phyloP scores from a whole-genome alignment of 129 eudicot species.

The Ambrosia artemisiifolia region DNA sequence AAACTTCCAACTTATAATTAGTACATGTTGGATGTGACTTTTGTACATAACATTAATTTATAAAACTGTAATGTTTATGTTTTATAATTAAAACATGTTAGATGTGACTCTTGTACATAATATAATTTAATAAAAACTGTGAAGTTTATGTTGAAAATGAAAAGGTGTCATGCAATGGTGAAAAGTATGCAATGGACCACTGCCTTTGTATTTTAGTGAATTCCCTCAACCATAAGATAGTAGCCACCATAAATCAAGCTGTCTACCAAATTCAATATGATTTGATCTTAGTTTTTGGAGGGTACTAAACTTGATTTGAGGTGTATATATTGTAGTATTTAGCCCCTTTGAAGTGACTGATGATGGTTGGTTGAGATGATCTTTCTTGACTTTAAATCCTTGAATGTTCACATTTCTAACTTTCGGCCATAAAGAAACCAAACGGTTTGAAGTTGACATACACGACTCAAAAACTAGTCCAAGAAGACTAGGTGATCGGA shows the following conservation, averaged over 20 bases:
- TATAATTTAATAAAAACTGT: not conserved
- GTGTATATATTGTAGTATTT: conserved; percentile 4
- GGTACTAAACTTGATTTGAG: not conserved
- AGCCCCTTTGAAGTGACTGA: conserved; percentile 3
- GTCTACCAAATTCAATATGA: conserved; percentile 14
- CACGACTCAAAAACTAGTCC: not conserved
- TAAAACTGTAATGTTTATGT: conserved; percentile 13
- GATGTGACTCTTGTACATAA: conserved; percentile 1
- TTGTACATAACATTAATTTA: not conserved
- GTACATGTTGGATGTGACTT: not conserved
- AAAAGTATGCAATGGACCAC: conserved; percentile 1
- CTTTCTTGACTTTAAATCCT: conserved; percentile 3
- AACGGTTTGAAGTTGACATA: conserved; percentile 2
- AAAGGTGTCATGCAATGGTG: conserved; percentile 2
- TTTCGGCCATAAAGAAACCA: not conserved
- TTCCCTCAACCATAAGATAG: not conserved
- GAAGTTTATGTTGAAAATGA: conserved; percentile 12
- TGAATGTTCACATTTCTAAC: conserved; percentile 5
- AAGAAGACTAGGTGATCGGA: not conserved
- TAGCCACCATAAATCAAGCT: conserved; percentile 1
- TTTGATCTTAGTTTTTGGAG: conserved; percentile 15
- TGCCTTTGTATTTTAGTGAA: conserved; percentile 18
- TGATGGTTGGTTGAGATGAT: conserved; percentile 7
- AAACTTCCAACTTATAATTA: not conserved
- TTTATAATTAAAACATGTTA: not conserved